These are phyloP conservation scores for Beauveria brongniartii DNA, from an alignment of 2,329 filamentous ascomycete species.

Conservation along the genomic window DNA sequence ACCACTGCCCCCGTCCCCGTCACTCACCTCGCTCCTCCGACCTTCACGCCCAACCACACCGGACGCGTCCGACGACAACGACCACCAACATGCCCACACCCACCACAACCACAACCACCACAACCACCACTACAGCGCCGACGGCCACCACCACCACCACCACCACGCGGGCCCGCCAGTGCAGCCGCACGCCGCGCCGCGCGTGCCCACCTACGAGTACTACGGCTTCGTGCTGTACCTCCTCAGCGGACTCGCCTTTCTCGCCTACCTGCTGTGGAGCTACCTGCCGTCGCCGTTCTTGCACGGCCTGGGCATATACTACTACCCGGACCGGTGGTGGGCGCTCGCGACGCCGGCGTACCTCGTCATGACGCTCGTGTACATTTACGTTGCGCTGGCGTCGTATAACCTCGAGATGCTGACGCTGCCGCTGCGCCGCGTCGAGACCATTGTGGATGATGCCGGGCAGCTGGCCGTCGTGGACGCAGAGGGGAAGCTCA, in stretches of 20 bases:
- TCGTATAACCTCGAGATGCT: slow-evolving; percentile 84
- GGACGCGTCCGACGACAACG: slow-evolving; percentile 82
- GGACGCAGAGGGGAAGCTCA: slow-evolving; percentile 56
- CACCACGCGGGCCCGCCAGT: slow-evolving; percentile 51
- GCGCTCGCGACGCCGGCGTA: slow-evolving; percentile 85
- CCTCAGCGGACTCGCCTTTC: slow-evolving; percentile 73
- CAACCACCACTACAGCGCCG: slow-evolving; percentile 61
- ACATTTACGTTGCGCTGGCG: slow-evolving; percentile 89
- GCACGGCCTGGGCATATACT: slow-evolving; percentile 87
- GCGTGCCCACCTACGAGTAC: slow-evolving; percentile 99
- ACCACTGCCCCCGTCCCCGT: slow-evolving; percentile 85
- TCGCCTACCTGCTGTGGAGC: slow-evolving; percentile 68
- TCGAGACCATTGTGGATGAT: slow-evolving; percentile 89
- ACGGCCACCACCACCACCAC: slow-evolving; percentile 35
- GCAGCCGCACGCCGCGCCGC: slow-evolving; percentile 77
- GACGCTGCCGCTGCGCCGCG: slow-evolving; percentile 67
- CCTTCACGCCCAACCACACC: slow-evolving; percentile 90
- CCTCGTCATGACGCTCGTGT: slow-evolving; percentile 78
- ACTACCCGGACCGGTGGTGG: slow-evolving; percentile 98
- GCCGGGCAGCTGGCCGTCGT: slow-evolving; percentile 79
- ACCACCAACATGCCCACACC: slow-evolving; percentile 42
- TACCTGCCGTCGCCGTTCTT: slow-evolving; percentile 89
- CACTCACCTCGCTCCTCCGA: slow-evolving; percentile 81
- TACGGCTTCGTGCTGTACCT: slow-evolving; percentile 97
- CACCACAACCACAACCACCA: slow-evolving; percentile 45